Base-by-base conservation (phyloP, 2,329 filamentous ascomycete species). In the Acephala macrosclerotiorum region DNA sequence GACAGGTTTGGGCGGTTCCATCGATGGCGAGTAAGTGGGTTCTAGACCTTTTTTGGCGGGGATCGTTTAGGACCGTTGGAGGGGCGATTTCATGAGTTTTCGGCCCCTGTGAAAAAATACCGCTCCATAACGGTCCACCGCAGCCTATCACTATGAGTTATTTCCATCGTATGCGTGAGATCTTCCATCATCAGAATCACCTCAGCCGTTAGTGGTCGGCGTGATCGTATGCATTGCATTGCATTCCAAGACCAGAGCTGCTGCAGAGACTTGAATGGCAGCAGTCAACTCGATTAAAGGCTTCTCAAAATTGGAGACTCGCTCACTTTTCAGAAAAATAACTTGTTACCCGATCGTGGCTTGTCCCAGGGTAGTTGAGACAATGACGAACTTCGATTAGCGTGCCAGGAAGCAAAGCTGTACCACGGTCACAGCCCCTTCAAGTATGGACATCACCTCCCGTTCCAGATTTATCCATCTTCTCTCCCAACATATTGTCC, bases 191-290 rank as follows among this genome's bases (percentile, higher is more conserved):
- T 25, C 20, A 49, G 33, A 47, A 64, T 60, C 56, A 33, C 47
- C 51, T 63, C 53, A 58, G 40, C 12, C 26, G 16, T 26, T 55
- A 40, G 40, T 63, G 55, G 61, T 51, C 47, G 55, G 38, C 22
- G 61, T 63, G 60, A 63, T 56, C 57, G 35, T 60, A 20, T 61
- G 63, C 51, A 60, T 60, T 64, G 62, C 58, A 64, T 64, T 64
- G 56, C 56, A 59, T 42, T 20, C 29, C 25, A 11, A 33, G 25
- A 14, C 5, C 29, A 16, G 16, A 25, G 9, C 33, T 40, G 55
- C 64, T 60, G 60, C 53, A 42, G 38, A 35, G 49, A 29, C 25
- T 53, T 29, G 49, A 53, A 33, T 29, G 25, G 25, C 26, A 53
- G 49, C 16, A 25, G 49, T 33, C 49, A 53, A 25, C 49, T 53